These are phyloP conservation scores for Tripterygium wilfordii DNA, from an alignment of 177 flowering plant genomes.

Conservation along the genomic window DNA sequence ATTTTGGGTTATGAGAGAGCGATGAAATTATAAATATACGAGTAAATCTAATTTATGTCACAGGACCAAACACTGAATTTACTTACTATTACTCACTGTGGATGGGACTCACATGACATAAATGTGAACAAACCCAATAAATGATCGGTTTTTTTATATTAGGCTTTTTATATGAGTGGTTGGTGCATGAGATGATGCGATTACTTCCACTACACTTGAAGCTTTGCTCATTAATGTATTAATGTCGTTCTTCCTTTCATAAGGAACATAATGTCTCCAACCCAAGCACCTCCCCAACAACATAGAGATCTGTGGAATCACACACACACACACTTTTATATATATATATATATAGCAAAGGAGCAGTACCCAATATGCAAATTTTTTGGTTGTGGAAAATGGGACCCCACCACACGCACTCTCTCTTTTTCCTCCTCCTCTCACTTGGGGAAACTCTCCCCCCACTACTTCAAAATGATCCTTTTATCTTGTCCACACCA, in stretches of 20 bases:
- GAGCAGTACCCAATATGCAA: slow-evolving; percentile 15
- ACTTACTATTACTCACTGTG: not conserved
- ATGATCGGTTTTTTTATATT: not conserved
- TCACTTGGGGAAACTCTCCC: slow-evolving; percentile 7
- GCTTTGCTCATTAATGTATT: too few relatives aligned
- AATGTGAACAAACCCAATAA: not conserved
- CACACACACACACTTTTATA: slow-evolving; percentile 3
- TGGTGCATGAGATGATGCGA: too few relatives aligned
- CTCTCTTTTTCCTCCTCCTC: not conserved
- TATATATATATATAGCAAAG: slow-evolving; percentile 10
- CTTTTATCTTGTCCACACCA: slow-evolving; percentile 33
- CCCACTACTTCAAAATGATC: slow-evolving; percentile 15
- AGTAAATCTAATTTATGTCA: not conserved
- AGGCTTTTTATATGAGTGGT: too few relatives aligned
- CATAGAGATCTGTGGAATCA: slow-evolving; percentile 20
- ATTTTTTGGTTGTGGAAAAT: slow-evolving; percentile 2
- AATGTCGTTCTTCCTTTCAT: too few relatives aligned
- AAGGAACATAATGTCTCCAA: too few relatives aligned
- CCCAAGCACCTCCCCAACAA: too few relatives aligned
- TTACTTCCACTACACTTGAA: too few relatives aligned
- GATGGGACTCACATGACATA: slow-evolving; percentile 5
- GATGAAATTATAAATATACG: not conserved
- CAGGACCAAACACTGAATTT: not conserved
- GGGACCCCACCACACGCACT: slow-evolving; percentile 42
- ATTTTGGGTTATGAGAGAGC: too few relatives aligned